Evolutionary conservation across 2,329 filamentous ascomycete species (phyloP).

Genomic region (Cytospora piceae): DNA sequence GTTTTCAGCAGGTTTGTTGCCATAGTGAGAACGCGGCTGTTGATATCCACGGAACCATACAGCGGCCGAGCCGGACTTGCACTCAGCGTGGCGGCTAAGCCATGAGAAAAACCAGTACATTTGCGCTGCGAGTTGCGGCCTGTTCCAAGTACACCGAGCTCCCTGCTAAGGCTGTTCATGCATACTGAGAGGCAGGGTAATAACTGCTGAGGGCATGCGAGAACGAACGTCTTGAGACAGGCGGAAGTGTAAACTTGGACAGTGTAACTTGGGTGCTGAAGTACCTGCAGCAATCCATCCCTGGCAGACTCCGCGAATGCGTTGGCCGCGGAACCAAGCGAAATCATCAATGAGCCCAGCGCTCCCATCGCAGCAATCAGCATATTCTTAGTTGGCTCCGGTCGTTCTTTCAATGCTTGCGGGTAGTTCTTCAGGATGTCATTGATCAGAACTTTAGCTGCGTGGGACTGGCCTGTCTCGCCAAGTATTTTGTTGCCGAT

Average conservation of each 20-base stretch:
- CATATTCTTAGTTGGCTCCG: constrained; percentile 86
- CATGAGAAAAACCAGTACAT: constrained; percentile 90
- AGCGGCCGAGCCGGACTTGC: constrained; percentile 86
- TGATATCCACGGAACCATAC: constrained; percentile 94
- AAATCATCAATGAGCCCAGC: constrained; percentile 75
- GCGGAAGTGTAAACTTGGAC: constrained; percentile 89
- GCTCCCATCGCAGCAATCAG: constrained; percentile 80
- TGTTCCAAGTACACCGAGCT: constrained; percentile 76
- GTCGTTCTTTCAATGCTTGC: constrained; percentile 81
- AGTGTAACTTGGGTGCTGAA: constrained; percentile 94
- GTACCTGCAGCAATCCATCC: constrained; percentile 84
- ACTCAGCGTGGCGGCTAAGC: constrained; percentile 86
- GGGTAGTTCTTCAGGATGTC: constrained; percentile 93
- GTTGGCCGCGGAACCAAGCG: constrained; percentile 80
- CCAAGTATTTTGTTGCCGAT: constrained; percentile 81
- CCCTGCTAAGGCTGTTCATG: constrained; percentile 91
- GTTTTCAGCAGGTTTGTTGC: constrained; percentile 91
- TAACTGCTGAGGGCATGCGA: constrained; percentile 90
- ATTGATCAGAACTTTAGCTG: constrained; percentile 81
- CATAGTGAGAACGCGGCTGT: constrained; percentile 87
- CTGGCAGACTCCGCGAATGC: constrained; percentile 80
- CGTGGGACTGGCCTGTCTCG: constrained; percentile 84
- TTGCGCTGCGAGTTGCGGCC: constrained; percentile 78
- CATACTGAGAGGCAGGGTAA: constrained; percentile 90
- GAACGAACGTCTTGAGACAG: constrained; percentile 83